Conservation (phyloP, 2,329 filamentous ascomycete species). For the Podosphaera leucotricha region DNA sequence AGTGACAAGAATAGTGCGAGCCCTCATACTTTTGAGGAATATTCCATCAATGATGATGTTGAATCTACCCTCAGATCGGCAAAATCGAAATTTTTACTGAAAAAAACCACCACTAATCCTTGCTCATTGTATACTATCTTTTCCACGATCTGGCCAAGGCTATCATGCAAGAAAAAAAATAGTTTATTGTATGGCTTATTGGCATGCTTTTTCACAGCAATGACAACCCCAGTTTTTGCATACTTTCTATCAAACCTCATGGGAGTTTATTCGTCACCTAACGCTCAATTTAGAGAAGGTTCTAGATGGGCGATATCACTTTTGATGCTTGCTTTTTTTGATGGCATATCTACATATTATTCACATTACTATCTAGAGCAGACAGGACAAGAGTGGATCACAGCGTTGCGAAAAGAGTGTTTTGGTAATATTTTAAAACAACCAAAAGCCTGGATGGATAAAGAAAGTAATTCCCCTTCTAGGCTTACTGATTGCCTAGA, state of each 20-base stretch:
- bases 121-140: background rate
- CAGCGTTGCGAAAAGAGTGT: constrained; percentile 42
- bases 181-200: constrained; percentile 36
- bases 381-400: constrained; percentile 54
- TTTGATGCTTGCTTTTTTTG: constrained; percentile 39
- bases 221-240: constrained; percentile 36
- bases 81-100: background rate
- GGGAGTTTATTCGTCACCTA: constrained; percentile 27
- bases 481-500: constrained; percentile 51
- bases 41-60: too few species aligned
- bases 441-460: constrained; percentile 56
- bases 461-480: constrained; percentile 36
- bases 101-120: background rate
- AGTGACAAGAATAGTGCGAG: too few species aligned
- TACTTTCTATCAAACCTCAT: constrained; percentile 53
- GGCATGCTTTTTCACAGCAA: constrained; percentile 9
- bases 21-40: too few species aligned
- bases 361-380: constrained; percentile 51
- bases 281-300: constrained; percentile 7
- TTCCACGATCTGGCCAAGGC: constrained; percentile 41
- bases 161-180: constrained; percentile 27
- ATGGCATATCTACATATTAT: constrained; percentile 39
- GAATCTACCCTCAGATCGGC: too few species aligned
- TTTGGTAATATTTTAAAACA: constrained; percentile 50
- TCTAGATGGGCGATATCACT: constrained; percentile 44